These are phyloP conservation scores for Dalechampia spathulata DNA, from an alignment of 441 rosid genomes.

Conservation along the genomic window DNA sequence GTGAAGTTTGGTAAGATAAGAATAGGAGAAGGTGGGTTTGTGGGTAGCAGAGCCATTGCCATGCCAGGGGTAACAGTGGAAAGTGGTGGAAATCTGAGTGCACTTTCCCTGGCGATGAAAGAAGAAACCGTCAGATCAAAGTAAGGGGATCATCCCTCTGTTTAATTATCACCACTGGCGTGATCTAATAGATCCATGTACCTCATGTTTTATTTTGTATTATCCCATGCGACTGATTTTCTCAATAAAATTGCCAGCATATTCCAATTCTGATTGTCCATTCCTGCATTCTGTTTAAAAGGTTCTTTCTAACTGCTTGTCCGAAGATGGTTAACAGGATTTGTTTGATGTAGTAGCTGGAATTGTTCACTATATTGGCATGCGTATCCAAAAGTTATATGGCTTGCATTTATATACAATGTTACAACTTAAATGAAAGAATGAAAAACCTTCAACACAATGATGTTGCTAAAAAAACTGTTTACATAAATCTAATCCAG, in stretches of 20 bases:
- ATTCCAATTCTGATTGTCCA: too few species aligned
- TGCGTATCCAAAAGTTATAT: too few species aligned
- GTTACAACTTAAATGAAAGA: too few species aligned
- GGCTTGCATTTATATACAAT: too few species aligned
- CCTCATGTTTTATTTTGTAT: not conserved
- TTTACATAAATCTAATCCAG: too few species aligned
- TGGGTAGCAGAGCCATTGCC: conserved; percentile 52
- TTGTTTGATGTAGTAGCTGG: too few species aligned
- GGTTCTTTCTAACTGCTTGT: too few species aligned
- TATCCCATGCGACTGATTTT: conserved; percentile 1
- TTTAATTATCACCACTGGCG: not conserved
- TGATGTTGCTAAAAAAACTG: too few species aligned
- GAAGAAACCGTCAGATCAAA: conserved; percentile 34
- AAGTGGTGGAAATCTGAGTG: conserved; percentile 39
- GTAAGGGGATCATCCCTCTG: not conserved
- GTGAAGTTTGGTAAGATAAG: conserved; percentile 55
- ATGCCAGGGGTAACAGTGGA: conserved; percentile 67
- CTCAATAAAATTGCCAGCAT: not conserved
- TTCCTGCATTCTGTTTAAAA: too few species aligned
- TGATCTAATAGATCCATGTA: not conserved
- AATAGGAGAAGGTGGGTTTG: conserved; percentile 43
- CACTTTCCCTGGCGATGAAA: conserved; percentile 59
- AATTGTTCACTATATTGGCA: too few species aligned
- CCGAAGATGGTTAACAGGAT: too few species aligned
- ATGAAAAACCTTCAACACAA: too few species aligned